A percentile compares a stretch with the other conserved stretches of the same genome.
Evolutionary conservation across 2,329 filamentous ascomycete genomes (phyloP).

Genomic region (Aspergillus felis): DNA sequence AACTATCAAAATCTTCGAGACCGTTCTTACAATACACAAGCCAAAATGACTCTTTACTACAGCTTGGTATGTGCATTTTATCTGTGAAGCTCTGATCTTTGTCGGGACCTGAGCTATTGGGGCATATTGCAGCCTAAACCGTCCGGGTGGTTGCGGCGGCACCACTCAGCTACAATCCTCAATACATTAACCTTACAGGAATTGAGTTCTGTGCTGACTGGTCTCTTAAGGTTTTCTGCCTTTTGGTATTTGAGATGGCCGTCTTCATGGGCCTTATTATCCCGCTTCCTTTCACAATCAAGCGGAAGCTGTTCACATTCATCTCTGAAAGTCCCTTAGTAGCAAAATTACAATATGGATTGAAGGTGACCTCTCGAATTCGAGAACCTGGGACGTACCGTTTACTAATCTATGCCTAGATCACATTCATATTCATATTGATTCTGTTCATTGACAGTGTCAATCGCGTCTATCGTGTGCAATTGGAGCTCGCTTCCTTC

Average conservation of each 20-base stretch:
- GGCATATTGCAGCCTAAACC: slow-evolving; percentile 21
- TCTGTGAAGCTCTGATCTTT: not conserved
- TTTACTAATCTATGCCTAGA: slow-evolving; percentile 45
- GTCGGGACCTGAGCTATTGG: not conserved
- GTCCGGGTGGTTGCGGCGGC: slow-evolving; percentile 6
- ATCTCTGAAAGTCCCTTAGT: slow-evolving; percentile 83
- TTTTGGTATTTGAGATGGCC: slow-evolving; percentile 48
- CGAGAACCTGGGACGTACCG: not conserved
- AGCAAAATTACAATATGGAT: slow-evolving; percentile 91
- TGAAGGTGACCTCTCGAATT: slow-evolving; percentile 61
- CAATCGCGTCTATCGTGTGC: slow-evolving; percentile 92
- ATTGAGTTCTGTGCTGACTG: not conserved
- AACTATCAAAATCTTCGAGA: not conserved
- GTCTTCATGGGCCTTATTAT: slow-evolving; percentile 55
- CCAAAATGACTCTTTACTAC: slow-evolving; percentile 66
- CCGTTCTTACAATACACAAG: not conserved
- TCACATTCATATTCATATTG: slow-evolving; percentile 97
- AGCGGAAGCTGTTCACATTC: slow-evolving; percentile 89
- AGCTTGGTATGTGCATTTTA: slow-evolving; percentile 52
- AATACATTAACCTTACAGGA: not conserved
- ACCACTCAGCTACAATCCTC: not conserved
- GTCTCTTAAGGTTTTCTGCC: slow-evolving; percentile 44
- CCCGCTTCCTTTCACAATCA: slow-evolving; percentile 81
- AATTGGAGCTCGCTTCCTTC: slow-evolving; percentile 75
- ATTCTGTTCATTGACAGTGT: slow-evolving; percentile 98